Base-by-base conservation (phyloP, 306 rosid species). In the Dicorynia guianensis region DNA sequence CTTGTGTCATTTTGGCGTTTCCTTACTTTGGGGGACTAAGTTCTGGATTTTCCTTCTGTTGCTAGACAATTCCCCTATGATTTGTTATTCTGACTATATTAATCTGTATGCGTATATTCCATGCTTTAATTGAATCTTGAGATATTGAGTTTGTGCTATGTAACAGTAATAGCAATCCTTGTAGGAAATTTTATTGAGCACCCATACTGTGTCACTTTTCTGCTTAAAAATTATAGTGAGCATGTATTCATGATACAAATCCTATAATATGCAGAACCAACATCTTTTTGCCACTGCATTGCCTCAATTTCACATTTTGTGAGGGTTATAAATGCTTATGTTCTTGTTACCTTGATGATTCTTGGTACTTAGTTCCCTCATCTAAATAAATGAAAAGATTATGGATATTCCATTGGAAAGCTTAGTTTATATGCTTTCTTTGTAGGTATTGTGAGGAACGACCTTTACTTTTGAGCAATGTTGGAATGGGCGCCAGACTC, bases 401-500 rank as follows among this genome's bases (percentile, higher is more conserved):
- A 56, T 52, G 53, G 62, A 56, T 72, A 68, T 57, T 68, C 13
- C n/a, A 69, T 36, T 11, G n/a, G 46, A 72, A 53, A 76, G 35
- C 52, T 76, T 12, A 18, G 75, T 64, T 61, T 39, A 55, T 71
- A 47, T 75, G 63, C 74, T 72, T 40, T 79, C 66, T 74, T 81
- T 69, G 49, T 63, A 95, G 98, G 89, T 94, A 94, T 80, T 92
- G 97, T 55, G 98, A 94, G 88, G 98, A 94, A 87, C 88, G 98
- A 73, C 98, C 98, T 80, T 86, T 94, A 77, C 94, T 94, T 77
- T 78, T 92, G 87, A 84, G 97, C 85, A 94, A 90, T 83, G 86
- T 78, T 75, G 98, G 98, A 70, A 92, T 92, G 98, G 98, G 97
- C 76, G 95, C 96, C 59, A 92, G 95, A 78, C 90, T 94, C 18